Percentiles rank a stretch among this genome's conserved stretches.
These are phyloP conservation scores for Neurospora sp. DNA, from an alignment of 495 filamentous ascomycete genomes.

Conservation along the genomic window DNA sequence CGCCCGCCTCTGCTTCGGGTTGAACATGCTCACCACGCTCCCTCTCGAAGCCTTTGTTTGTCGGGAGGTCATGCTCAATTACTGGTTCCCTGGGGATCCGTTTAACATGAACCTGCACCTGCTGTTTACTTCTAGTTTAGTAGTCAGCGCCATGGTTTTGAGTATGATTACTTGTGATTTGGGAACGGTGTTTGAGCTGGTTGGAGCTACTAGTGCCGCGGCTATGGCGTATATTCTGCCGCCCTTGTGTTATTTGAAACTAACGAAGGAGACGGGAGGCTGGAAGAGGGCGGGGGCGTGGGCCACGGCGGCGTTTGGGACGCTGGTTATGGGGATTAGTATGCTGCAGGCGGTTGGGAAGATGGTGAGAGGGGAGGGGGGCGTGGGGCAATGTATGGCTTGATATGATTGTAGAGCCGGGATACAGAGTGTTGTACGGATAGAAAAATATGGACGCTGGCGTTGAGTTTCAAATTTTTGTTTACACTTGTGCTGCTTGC, in stretches of 20 bases:
- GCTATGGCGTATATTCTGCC: constrained; percentile 92
- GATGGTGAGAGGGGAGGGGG: constrained; percentile 41
- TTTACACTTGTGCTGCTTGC: background rate
- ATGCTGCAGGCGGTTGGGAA: constrained; percentile 63
- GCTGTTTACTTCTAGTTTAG: constrained; percentile 70
- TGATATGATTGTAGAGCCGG: too few species aligned
- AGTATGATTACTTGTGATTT: constrained; percentile 83
- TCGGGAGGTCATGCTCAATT: constrained; percentile 90
- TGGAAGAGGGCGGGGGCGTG: constrained; percentile 67
- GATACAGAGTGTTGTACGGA: too few species aligned
- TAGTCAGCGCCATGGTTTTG: constrained; percentile 67
- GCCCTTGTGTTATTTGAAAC: constrained; percentile 87
- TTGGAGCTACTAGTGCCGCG: constrained; percentile 88
- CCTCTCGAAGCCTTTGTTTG: constrained; percentile 96
- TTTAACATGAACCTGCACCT: constrained; percentile 78
- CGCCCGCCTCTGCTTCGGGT: constrained; percentile 84
- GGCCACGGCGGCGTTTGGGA: constrained; percentile 63
- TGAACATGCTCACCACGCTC: constrained; percentile 97
- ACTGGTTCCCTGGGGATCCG: constrained; percentile 71
- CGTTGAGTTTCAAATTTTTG: background rate
- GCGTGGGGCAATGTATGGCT: constrained; percentile 3
- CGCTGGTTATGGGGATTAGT: constrained; percentile 75
- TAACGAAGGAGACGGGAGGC: constrained; percentile 47
- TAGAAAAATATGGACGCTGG: background rate
- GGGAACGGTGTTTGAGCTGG: constrained; percentile 87